Percentiles rank a stretch among this genome's conserved stretches.
phyloP scores from a whole-genome alignment of 352 stramenopile genomes.

The Phytophthora europaea region DNA sequence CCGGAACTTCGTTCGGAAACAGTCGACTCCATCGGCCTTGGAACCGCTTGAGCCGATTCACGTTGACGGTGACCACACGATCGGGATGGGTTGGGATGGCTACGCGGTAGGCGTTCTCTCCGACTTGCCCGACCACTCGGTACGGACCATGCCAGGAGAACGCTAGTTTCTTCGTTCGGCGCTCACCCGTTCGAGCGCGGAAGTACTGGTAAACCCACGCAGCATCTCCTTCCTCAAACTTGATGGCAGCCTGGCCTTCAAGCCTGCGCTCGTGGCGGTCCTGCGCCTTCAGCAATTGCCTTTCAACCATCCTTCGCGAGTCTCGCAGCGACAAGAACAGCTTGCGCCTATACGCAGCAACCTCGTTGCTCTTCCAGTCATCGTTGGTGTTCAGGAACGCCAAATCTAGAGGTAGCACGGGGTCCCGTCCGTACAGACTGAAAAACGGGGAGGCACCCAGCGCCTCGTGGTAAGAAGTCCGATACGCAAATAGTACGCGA shows the following conservation, averaged over 20 bases:
- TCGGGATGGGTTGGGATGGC: too few relatives aligned
- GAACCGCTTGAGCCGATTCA: constrained; percentile 2
- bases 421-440: too few relatives aligned
- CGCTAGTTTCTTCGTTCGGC: constrained; percentile 4
- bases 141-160: constrained; percentile 20
- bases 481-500: too few relatives aligned
- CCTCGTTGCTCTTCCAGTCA: too few relatives aligned
- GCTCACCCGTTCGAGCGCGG: background rate
- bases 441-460: too few relatives aligned
- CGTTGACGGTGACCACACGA: background rate
- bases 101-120: too few relatives aligned
- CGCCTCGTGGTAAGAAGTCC: too few relatives aligned
- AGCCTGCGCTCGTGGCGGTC: background rate
- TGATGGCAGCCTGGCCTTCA: background rate
- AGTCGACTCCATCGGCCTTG: background rate
- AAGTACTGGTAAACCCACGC: constrained; percentile 20
- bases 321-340: too few relatives aligned
- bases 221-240: background rate
- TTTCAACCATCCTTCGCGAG: background rate
- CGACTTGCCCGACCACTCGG: too few relatives aligned
- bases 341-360: too few relatives aligned
- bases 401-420: too few relatives aligned
- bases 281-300: constrained; percentile 2
- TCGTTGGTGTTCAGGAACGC: too few relatives aligned
- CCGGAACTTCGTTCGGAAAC: background rate